Evolutionary conservation across 1,284 basidiomycete genomes (phyloP), one percentile per base, ranked within the genome.

Genomic region (Malassezia yamatoensis): DNA sequence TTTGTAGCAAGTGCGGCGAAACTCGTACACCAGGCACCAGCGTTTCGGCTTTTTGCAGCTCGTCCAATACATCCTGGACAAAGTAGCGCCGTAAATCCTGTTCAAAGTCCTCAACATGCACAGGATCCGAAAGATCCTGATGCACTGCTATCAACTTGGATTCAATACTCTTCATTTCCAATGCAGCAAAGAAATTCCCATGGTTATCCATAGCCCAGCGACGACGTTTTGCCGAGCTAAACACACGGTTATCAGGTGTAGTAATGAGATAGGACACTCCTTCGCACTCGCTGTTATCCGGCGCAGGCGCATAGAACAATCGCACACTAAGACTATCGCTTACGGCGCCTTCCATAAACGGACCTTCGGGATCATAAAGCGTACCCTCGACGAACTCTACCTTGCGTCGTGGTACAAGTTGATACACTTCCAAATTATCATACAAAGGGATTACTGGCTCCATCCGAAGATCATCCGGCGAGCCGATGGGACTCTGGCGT

Each of bases 141-240:
- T 43, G 21, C 10, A 64, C 68, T 3, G 58, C 57, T 10, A 61
- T 56, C 12, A 73, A 38, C 61, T 73, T 73, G 5, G 66, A 64
- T 48, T 73, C 66, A 49, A 72, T 66, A 36, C 60, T 63, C 54
- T 71, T 73, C 62, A 73, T 69, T 53, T 73, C 70, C 70, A 73
- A 72, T 29, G 70, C 70, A 3, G 70, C 70, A 42, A 69, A 73
- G 51, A 73, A 73, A 53, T 63, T 54, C 24, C 70, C 70, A 3
- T 54, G 46, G 24, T 63, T 58, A 48, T 73, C 70, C 70, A 73
- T 73, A 7, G 70, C 70, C 70, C 70, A 73, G 20, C 70, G 50
- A 3, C 70, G 53, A 43, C 71, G 53, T 54, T 73, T 73, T 33
- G 70, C 70, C 0, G 70, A 69, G 1, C 67, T 70, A 7, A 70